Percentiles rank a stretch among this genome's conserved stretches.
Conservation (phyloP, 1,139 yeast species). For the Kodamaea anthophila region DNA sequence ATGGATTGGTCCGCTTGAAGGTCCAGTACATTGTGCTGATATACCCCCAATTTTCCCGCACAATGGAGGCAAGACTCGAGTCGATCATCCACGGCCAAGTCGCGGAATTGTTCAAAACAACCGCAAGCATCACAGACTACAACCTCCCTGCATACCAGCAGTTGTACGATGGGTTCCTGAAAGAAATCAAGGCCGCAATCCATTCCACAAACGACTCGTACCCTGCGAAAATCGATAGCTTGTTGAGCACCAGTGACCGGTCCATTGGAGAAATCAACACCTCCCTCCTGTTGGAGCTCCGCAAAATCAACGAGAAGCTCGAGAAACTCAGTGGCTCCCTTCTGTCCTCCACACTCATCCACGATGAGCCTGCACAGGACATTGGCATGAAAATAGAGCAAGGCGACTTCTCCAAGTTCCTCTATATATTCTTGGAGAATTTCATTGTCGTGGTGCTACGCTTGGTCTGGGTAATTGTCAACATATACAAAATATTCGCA, state of each 20-base stretch:
- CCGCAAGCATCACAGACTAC: constrained; percentile 30
- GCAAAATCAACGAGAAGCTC: constrained; percentile 63
- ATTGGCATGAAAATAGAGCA: constrained; percentile 19
- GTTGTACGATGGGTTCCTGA: constrained; percentile 27
- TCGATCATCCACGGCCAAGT: constrained; percentile 19
- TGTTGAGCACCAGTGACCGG: constrained; percentile 67
- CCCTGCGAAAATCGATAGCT: constrained; percentile 53
- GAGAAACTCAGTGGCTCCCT: constrained; percentile 46
- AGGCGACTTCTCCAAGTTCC: constrained; percentile 23
- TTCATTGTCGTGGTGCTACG: constrained; percentile 60
- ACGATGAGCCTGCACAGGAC: constrained; percentile 12
- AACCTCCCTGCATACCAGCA: constrained; percentile 32
- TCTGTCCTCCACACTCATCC: constrained; percentile 14
- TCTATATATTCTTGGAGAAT: constrained; percentile 39
- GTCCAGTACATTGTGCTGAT: constrained; percentile 22
- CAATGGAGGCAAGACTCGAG: constrained; percentile 16
- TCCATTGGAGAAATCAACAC: constrained; percentile 80
- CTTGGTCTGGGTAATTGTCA: constrained; percentile 65
- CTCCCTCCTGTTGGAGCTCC: constrained; percentile 62
- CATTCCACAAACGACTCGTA: constrained; percentile 38
- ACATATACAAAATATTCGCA: constrained; percentile 40
- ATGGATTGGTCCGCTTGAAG: constrained; percentile 14
- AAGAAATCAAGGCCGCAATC: constrained; percentile 33
- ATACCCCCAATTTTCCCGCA: constrained; percentile 24
- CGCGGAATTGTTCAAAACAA: constrained; percentile 18